phyloP scores from a whole-genome alignment of 2,329 filamentous ascomycete species.

The Alternaria gaisen region DNA sequence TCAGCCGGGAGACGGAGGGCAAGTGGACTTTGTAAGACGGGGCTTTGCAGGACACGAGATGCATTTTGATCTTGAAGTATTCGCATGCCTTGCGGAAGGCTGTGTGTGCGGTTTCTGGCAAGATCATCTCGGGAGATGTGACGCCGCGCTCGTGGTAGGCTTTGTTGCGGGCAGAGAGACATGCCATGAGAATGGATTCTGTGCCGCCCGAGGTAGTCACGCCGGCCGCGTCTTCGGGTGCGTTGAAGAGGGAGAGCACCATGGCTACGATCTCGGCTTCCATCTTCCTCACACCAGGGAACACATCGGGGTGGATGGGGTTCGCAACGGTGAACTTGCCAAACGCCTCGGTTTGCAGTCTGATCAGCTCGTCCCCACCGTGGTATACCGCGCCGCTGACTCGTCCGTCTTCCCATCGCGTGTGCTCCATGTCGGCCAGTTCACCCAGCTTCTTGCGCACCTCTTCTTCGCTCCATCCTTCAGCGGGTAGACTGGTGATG shows the following conservation, averaged over 20 bases:
- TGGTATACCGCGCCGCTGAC: slow-evolving; percentile 97
- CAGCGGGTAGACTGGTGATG: slow-evolving; percentile 79
- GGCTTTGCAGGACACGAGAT: slow-evolving; percentile 85
- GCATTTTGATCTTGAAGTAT: slow-evolving; percentile 97
- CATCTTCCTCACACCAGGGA: slow-evolving; percentile 98
- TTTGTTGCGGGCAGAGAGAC: slow-evolving; percentile 88
- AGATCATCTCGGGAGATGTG: slow-evolving; percentile 95
- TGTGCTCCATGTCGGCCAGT: slow-evolving; percentile 88
- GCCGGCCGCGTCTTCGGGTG: slow-evolving; percentile 82
- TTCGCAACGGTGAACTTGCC: slow-evolving; percentile 94
- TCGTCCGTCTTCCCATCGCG: slow-evolving; percentile 93
- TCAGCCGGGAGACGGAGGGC: slow-evolving; percentile 77
- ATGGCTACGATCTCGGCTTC: slow-evolving; percentile 97
- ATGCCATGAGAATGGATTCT: slow-evolving; percentile 96
- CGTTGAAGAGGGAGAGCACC: slow-evolving; percentile 90
- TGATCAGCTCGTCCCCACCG: slow-evolving; percentile 81
- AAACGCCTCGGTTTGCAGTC: slow-evolving; percentile 91
- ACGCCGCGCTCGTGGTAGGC: slow-evolving; percentile 85
- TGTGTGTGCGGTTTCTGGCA: slow-evolving; percentile 93
- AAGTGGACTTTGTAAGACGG: slow-evolving; percentile 86
- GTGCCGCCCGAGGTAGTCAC: slow-evolving; percentile 93
- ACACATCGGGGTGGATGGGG: slow-evolving; percentile 97
- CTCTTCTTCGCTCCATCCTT: slow-evolving; percentile 82
- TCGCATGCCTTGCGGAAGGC: slow-evolving; percentile 94
- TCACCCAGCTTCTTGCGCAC: slow-evolving; percentile 81